Evolutionary conservation across 352 stramenopile species (phyloP).

Genomic region (Pythium oligandrum): DNA sequence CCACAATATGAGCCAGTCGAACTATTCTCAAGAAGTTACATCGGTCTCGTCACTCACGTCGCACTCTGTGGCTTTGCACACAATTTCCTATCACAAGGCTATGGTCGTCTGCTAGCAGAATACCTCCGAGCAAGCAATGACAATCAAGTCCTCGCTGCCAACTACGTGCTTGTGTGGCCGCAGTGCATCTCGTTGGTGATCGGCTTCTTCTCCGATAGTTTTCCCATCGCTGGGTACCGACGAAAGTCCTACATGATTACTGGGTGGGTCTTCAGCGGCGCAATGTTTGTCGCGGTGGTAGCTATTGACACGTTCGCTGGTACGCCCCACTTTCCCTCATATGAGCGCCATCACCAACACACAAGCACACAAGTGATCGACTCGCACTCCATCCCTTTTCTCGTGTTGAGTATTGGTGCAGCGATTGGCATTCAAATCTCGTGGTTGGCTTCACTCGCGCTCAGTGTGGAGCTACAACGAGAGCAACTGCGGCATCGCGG

Average conservation of each 20-base stretch:
- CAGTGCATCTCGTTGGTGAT: slow-evolving; percentile 64
- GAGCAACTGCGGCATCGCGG: slow-evolving; percentile 35
- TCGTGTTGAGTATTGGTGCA: neutral
- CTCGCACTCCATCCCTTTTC: too few relatives aligned
- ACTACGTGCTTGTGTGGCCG: slow-evolving; percentile 35
- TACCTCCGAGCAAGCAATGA: slow-evolving; percentile 11
- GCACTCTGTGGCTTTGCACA: slow-evolving; percentile 9
- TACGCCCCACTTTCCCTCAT: too few relatives aligned
- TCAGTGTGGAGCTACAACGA: slow-evolving; percentile 41
- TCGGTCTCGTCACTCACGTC: slow-evolving; percentile 14
- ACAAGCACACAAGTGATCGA: too few relatives aligned
- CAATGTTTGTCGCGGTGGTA: slow-evolving; percentile 2
- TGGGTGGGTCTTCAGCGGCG: slow-evolving; percentile 23
- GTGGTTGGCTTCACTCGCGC: slow-evolving; percentile 31
- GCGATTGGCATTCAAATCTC: slow-evolving; percentile 23
- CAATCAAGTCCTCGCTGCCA: slow-evolving; percentile 10
- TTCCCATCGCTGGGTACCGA: slow-evolving; percentile 41
- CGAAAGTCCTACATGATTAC: slow-evolving; percentile 77
- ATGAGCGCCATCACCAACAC: too few relatives aligned
- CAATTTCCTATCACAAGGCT: slow-evolving; percentile 15
- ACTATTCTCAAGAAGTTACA: slow-evolving; percentile 6
- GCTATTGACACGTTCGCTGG: too few relatives aligned
- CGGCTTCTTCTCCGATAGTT: slow-evolving; percentile 57
- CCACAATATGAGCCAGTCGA: slow-evolving; percentile 3
- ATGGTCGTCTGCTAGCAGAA: slow-evolving; percentile 8